Evolutionary conservation across 2,329 filamentous ascomycete species (phyloP), one percentile per base, ranked within the genome.

Genomic region (Laburnicola sp.): DNA sequence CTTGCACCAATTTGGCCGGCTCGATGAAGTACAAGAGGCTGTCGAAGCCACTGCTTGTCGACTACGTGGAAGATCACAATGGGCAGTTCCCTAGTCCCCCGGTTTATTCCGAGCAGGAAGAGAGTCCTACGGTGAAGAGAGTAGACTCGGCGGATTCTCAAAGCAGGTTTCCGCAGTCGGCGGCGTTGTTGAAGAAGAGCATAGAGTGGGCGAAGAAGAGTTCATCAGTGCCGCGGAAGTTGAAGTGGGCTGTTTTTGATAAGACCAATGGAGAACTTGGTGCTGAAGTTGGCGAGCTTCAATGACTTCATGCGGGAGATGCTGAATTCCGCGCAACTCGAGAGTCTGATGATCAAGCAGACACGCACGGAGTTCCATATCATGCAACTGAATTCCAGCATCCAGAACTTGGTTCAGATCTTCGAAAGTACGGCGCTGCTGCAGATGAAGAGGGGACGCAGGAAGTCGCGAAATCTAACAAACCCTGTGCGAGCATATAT

Each of bases 291-390:
- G 37, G 59, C 58, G 9, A 51, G 60, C 5, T 67, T 71, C 48
- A 75, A 75, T 46, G 63, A 72, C 53, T 72, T 68, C 47, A 66
- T 75, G 61, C 56, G 64, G 3, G 66, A 69, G 10, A 63, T 71
- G 34, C 62, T 75, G 23, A 69, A 66, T 31, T 48, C 57, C 4
- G 52, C 56, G 4, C 69, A 73, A 30, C 55, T 70, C 22, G 56
- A 70, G 8, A 57, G 50, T 6, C 62, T 73, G 2, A 37, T 62
- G 3, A 51, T 59, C 26, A 64, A 68, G 53, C 70, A 73, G 32
- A 64, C 54, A 1, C 63, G 68, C 10, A 72, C 71, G 1, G 60
- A 72, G 25, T 70, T 70, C 42, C 67, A 72, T 39, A 71, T 74
- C 28, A 62, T 75, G 35, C 62, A 72, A 38, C 56, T 74, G 5